Conservation (phyloP, 768 basidiomycete genomes). For the Boletus barrowsii region DNA sequence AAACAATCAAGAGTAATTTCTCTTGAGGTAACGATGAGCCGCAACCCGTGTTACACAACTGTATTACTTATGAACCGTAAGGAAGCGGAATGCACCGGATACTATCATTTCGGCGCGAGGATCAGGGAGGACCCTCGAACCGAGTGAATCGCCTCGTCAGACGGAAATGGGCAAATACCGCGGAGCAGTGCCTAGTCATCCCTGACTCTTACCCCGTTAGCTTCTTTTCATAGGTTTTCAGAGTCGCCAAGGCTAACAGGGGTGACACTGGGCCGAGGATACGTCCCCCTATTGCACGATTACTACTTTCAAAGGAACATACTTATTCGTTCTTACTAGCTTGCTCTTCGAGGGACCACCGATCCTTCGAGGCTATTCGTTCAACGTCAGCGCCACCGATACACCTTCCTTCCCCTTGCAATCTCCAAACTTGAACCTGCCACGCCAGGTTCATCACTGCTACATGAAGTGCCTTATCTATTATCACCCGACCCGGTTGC, state of each 20-base stretch:
- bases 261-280: background rate
- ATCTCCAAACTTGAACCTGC: background rate
- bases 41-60: background rate
- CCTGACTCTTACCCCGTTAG: background rate
- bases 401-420: too few species aligned
- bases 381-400: too few species aligned
- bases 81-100: background rate
- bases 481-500: background rate
- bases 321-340: too few species aligned
- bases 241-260: background rate
- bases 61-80: background rate
- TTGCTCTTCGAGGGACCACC: too few species aligned
- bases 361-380: too few species aligned
- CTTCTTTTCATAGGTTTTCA: background rate
- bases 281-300: too few species aligned
- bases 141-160: background rate
- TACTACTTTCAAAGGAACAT: too few species aligned
- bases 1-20: constrained; percentile 3
- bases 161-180: constrained; percentile 9
- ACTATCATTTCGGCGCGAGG: constrained; percentile 10
- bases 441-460: background rate
- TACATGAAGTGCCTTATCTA: background rate
- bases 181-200: constrained; percentile 5
- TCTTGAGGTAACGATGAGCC: constrained; percentile 7
- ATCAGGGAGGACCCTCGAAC: constrained; percentile 15